Conservation (phyloP, 768 basidiomycete species). For the Dioszegia crocea region DNA sequence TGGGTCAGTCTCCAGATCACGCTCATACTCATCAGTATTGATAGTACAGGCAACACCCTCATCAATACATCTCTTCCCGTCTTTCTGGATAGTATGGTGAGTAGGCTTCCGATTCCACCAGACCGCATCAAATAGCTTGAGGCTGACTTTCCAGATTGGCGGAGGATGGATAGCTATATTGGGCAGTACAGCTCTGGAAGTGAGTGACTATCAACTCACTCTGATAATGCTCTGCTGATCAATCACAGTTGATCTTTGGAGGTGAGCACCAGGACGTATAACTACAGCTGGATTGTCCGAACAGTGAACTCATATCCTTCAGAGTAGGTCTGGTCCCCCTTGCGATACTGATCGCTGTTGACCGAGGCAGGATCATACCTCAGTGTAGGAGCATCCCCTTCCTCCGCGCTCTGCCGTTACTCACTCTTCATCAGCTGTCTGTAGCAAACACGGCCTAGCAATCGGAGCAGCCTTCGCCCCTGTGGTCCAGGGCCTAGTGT, state of each 20-base stretch:
- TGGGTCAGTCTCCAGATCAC: slow-evolving; percentile 21
- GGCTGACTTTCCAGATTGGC: slow-evolving; percentile 26
- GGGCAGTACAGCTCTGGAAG: slow-evolving; percentile 37
- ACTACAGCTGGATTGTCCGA: too few relatives aligned
- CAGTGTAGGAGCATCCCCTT: slow-evolving; percentile 28
- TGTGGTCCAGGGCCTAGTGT: slow-evolving; percentile 26
- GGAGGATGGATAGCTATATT: slow-evolving; percentile 42
- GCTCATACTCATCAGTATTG: not conserved
- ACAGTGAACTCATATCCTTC: too few relatives aligned
- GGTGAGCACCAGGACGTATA: slow-evolving; percentile 21
- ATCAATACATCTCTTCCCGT: slow-evolving; percentile 42
- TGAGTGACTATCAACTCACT: slow-evolving; percentile 5
- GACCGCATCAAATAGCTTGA: not conserved
- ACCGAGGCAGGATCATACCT: slow-evolving; percentile 44
- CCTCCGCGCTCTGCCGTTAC: not conserved
- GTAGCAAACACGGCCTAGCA: slow-evolving; percentile 39
- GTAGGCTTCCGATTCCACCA: too few relatives aligned
- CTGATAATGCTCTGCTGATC: not conserved
- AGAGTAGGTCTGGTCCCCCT: too few relatives aligned
- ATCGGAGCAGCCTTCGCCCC: slow-evolving; percentile 43
- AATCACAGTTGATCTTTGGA: slow-evolving; percentile 30
- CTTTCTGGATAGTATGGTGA: slow-evolving; percentile 39
- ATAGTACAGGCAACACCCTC: slow-evolving; percentile 32
- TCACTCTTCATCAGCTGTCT: slow-evolving; percentile 33
- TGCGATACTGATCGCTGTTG: too few relatives aligned